Evolutionary conservation across 768 basidiomycete species (phyloP).

Genomic region (Mycena albidolilacea): DNA sequence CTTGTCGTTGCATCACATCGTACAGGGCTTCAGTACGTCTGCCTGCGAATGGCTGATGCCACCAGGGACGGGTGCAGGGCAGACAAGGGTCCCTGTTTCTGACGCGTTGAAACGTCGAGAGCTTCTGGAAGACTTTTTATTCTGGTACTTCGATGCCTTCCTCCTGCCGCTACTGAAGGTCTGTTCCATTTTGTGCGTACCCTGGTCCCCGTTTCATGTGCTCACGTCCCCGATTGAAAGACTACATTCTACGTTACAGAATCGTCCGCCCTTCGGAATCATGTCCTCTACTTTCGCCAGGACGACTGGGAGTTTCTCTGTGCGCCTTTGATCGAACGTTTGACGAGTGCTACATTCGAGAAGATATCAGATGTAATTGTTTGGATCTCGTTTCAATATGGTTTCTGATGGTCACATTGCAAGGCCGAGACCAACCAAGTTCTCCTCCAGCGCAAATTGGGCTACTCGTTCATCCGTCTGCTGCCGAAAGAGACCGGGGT

Average conservation of each 20-base stretch:
- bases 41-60: slow-evolving; percentile 87
- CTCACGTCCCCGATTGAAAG: slow-evolving; percentile 55
- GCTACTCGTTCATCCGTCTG: slow-evolving; percentile 89
- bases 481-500: slow-evolving; percentile 97
- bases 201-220: neutral
- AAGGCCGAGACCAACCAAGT: slow-evolving; percentile 78
- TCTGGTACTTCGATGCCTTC: slow-evolving; percentile 95
- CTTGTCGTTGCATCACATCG: slow-evolving; percentile 77
- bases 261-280: slow-evolving; percentile 86
- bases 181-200: slow-evolving; percentile 19
- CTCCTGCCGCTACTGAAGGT: slow-evolving; percentile 86
- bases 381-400: slow-evolving; percentile 7
- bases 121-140: slow-evolving; percentile 89
- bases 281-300: slow-evolving; percentile 92
- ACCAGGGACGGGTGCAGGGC: slow-evolving; percentile 52
- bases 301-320: slow-evolving; percentile 94
- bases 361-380: slow-evolving; percentile 75
- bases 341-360: slow-evolving; percentile 79
- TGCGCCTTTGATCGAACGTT: slow-evolving; percentile 82
- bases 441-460: slow-evolving; percentile 79
- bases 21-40: slow-evolving; percentile 82
- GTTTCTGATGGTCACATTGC: neutral
- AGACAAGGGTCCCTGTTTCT: slow-evolving; percentile 69
- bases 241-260: slow-evolving; percentile 96
- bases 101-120: slow-evolving; percentile 86